These are phyloP conservation scores for Mytilinidion resinicola DNA, from an alignment of 495 filamentous ascomycete species.

Conservation along the genomic window DNA sequence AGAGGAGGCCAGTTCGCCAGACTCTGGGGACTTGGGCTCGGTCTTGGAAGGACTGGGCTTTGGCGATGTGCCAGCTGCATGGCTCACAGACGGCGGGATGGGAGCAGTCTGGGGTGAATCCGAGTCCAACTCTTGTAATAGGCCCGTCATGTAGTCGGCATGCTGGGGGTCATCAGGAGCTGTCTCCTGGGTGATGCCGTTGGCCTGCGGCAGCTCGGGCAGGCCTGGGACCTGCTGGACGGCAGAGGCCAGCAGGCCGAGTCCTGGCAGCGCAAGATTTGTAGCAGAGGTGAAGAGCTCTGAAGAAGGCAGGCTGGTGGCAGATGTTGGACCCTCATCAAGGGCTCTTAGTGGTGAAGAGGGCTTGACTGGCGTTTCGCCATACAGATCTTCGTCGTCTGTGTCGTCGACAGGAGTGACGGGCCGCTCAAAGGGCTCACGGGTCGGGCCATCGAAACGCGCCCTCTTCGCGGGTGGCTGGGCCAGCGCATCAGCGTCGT, in stretches of 20 bases:
- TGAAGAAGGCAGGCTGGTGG: constrained; percentile 1
- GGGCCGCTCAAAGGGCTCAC: constrained; percentile 18
- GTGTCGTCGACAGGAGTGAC: constrained; percentile 24
- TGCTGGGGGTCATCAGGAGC: not conserved
- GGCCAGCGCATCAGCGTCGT: constrained; percentile 4
- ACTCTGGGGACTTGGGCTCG: too few species aligned
- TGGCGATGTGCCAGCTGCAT: too few species aligned
- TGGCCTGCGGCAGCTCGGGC: too few species aligned
- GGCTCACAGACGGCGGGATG: too few species aligned
- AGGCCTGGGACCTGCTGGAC: not conserved
- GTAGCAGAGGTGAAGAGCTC: not conserved
- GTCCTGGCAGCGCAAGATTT: constrained; percentile 13
- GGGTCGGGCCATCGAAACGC: constrained; percentile 12
- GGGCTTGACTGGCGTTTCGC: constrained; percentile 15
- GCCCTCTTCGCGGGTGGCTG: constrained; percentile 27
- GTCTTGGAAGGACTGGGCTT: too few species aligned
- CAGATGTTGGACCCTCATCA: not conserved
- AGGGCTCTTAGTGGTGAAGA: not conserved
- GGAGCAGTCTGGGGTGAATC: too few species aligned
- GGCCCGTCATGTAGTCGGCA: not conserved
- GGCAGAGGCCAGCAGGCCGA: constrained; percentile 13
- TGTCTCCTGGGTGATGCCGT: too few species aligned
- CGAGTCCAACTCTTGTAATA: too few species aligned
- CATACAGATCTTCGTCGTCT: constrained; percentile 27
- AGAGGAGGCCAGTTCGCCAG: not conserved